These are phyloP conservation scores for Sporormia fimetaria DNA, from an alignment of 495 filamentous ascomycete species.

Conservation along the genomic window DNA sequence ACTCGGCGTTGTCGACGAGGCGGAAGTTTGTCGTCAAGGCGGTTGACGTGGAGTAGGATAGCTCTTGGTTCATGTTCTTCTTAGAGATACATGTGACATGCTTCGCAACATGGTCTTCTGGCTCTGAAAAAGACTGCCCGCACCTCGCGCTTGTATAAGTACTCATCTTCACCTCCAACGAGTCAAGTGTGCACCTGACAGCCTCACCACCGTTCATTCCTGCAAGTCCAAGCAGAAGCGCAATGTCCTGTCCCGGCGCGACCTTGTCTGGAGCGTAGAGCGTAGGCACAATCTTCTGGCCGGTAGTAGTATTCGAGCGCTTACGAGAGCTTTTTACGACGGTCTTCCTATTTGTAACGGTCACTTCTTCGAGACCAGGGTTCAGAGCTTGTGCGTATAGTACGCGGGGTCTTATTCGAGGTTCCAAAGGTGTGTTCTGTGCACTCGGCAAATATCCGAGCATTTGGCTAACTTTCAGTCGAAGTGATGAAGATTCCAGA, in stretches of 20 bases:
- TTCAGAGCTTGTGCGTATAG: conserved; percentile 11
- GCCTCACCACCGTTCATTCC: background rate
- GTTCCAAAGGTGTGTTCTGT: background rate
- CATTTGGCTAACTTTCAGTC: background rate
- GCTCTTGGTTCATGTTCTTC: conserved; percentile 4
- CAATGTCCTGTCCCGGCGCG: conserved; percentile 15
- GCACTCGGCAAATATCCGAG: conserved; percentile 11
- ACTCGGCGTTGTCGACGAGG: conserved; percentile 19
- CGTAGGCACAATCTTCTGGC: conserved; percentile 10
- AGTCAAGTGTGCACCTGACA: conserved; percentile 10
- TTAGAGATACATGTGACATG: conserved; percentile 17
- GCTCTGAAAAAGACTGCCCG: conserved; percentile 5
- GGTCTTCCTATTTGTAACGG: conserved; percentile 9
- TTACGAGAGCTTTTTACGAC: conserved; percentile 5
- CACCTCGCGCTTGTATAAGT: conserved; percentile 16
- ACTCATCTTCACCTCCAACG: conserved; percentile 4
- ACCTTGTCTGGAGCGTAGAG: conserved; percentile 11
- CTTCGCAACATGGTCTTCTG: conserved; percentile 13
- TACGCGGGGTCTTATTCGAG: conserved; percentile 5
- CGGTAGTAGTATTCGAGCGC: background rate
- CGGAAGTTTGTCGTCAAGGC: conserved; percentile 15
- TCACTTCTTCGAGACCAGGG: conserved; percentile 2
- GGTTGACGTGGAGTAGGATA: conserved; percentile 6
- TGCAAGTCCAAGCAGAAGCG: conserved; percentile 10
- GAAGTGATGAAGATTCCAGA: background rate